A percentile compares a stretch with the other conserved stretches of the same genome.
These are phyloP conservation scores for Immersiporthe knoxdaviesiana DNA, from an alignment of 2,329 filamentous ascomycete genomes.

Conservation along the genomic window DNA sequence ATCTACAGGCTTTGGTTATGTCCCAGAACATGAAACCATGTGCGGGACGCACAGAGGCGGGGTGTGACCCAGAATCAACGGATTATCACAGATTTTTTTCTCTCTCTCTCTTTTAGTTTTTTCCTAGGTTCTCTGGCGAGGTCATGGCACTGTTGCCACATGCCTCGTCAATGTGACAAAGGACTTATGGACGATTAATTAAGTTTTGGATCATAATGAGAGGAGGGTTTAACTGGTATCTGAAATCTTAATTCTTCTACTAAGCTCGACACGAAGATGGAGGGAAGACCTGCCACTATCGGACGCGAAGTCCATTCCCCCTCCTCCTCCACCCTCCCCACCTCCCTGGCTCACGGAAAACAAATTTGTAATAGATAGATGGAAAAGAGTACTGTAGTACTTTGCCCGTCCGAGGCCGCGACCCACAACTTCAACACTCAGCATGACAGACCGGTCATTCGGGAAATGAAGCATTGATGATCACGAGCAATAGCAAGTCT, in stretches of 20 bases:
- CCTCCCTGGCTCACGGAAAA: background rate
- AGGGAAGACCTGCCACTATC: conserved; percentile 1
- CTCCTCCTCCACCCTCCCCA: background rate
- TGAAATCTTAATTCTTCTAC: background rate
- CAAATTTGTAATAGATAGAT: background rate
- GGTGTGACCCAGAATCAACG: background rate
- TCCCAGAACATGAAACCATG: background rate
- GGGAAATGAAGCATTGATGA: conserved; percentile 10
- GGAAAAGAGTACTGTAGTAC: background rate
- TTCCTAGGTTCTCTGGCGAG: background rate
- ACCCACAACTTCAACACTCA: background rate
- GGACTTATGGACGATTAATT: background rate
- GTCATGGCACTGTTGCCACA: background rate
- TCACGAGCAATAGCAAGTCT: background rate
- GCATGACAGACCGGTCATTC: conserved; percentile 6
- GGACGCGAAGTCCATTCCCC: background rate
- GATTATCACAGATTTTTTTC: background rate
- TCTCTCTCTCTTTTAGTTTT: too few species aligned
- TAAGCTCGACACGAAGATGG: background rate
- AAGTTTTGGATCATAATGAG: background rate
- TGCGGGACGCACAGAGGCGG: background rate
- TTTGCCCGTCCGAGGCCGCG: background rate
- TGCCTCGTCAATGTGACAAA: background rate
- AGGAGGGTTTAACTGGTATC: background rate
- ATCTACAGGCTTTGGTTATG: background rate